These are phyloP conservation scores for Aspergillus luchuensis DNA, from an alignment of 2,329 filamentous ascomycete genomes.

Conservation along the genomic window DNA sequence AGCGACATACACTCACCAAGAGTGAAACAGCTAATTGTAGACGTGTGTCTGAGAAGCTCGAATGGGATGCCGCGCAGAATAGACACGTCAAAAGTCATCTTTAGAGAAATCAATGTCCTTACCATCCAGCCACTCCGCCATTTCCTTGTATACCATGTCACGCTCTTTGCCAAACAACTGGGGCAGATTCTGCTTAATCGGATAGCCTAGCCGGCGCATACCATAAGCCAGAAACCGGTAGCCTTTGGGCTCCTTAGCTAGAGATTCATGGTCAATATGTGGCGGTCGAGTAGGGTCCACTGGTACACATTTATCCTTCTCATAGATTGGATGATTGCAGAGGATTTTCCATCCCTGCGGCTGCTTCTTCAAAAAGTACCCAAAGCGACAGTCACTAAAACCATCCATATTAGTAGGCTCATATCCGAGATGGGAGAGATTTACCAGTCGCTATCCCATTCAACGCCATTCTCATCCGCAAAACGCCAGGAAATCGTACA, in stretches of 20 bases:
- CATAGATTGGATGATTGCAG: constrained; percentile 9
- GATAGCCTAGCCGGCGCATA: not conserved
- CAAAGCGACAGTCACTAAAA: constrained; percentile 5
- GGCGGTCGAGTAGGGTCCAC: not conserved
- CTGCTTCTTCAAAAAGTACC: not conserved
- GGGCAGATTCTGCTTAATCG: not conserved
- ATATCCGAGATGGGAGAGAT: not conserved
- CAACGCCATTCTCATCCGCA: constrained; percentile 7
- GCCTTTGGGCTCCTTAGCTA: constrained; percentile 1
- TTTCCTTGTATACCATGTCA: not conserved
- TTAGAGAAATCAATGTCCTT: constrained; percentile 2
- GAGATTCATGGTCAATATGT: not conserved
- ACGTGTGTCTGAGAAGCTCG: too few species aligned
- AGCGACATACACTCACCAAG: too few species aligned
- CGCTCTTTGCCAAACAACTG: not conserved
- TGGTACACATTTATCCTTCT: constrained; percentile 5
- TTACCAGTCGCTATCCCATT: constrained; percentile 6
- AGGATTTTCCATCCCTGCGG: constrained; percentile 3
- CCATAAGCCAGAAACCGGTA: constrained; percentile 6
- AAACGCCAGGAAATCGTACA: constrained; percentile 6
- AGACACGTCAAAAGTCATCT: not conserved
- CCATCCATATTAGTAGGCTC: not conserved
- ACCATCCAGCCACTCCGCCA: not conserved
- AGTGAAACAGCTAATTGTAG: not conserved
- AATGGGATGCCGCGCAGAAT: not conserved